A percentile compares a stretch with the other conserved stretches of the same genome.
Evolutionary conservation across 2,329 filamentous ascomycete species (phyloP).

Genomic region (Ophiostoma sp.): DNA sequence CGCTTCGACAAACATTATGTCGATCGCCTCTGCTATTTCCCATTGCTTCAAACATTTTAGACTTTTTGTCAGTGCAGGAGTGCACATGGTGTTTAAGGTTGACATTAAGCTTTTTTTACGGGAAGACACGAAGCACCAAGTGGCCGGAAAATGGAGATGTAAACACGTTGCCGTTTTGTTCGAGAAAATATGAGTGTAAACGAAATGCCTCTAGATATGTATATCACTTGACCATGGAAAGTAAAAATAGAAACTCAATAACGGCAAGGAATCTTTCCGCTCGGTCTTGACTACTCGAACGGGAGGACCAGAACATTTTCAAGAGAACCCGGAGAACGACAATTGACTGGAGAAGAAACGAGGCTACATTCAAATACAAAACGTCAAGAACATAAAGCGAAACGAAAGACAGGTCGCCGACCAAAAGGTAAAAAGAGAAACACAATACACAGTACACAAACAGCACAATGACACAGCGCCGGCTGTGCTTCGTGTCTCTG

Average conservation of each 20-base stretch:
- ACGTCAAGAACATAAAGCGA: not conserved
- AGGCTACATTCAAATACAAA: not conserved
- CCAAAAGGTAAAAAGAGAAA: not conserved
- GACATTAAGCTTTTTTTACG: not conserved
- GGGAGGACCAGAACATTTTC: not conserved
- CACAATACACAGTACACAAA: not conserved
- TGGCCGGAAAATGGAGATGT: not conserved
- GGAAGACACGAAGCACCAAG: not conserved
- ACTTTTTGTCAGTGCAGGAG: not conserved
- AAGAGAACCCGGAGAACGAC: not conserved
- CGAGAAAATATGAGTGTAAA: not conserved
- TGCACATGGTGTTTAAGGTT: not conserved
- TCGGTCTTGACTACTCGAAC: not conserved
- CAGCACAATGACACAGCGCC: not conserved
- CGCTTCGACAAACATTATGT: not conserved
- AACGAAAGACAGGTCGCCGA: slow-evolving; percentile 13
- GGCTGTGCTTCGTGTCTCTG: not conserved
- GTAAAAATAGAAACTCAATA: not conserved
- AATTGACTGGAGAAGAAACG: slow-evolving; percentile 11
- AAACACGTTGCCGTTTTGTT: not conserved
- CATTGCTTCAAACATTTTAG: not conserved
- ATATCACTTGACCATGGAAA: too few relatives aligned
- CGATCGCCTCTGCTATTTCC: not conserved
- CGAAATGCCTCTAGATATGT: not conserved
- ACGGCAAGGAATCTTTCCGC: not conserved